Percentiles rank a stretch among this genome's conserved stretches.
Evolutionary conservation across 2,329 filamentous ascomycete genomes (phyloP).

Genomic region (Venturia aucupariae): DNA sequence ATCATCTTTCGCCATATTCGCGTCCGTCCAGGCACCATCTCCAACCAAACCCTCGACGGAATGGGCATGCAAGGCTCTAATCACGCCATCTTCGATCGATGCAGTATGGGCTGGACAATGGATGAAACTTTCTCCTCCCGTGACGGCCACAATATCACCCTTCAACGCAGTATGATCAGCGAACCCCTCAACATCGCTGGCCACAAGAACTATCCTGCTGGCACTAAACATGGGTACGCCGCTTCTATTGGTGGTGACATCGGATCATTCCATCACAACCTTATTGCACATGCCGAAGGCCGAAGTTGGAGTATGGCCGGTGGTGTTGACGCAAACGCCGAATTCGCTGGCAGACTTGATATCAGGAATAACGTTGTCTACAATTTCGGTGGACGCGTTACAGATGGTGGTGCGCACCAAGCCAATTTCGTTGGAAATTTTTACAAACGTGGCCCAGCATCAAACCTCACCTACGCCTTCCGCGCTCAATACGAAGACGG

Average conservation of each 20-base stretch:
- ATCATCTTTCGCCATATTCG: slow-evolving; percentile 47
- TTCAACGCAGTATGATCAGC: slow-evolving; percentile 45
- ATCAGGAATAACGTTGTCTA: slow-evolving; percentile 45
- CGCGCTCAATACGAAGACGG: slow-evolving; percentile 45
- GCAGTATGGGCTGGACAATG: slow-evolving; percentile 46
- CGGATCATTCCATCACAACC: slow-evolving; percentile 36
- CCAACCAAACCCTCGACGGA: slow-evolving; percentile 44
- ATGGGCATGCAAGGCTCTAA: slow-evolving; percentile 44
- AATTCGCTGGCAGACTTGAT: slow-evolving; percentile 48
- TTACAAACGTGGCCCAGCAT: slow-evolving; percentile 46
- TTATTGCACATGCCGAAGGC: slow-evolving; percentile 33
- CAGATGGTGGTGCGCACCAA: slow-evolving; percentile 44
- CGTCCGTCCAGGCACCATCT: slow-evolving; percentile 44
- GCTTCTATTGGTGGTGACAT: slow-evolving; percentile 45
- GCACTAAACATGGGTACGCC: slow-evolving; percentile 24
- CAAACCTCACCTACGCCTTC: slow-evolving; percentile 38
- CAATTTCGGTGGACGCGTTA: slow-evolving; percentile 43
- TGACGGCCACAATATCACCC: slow-evolving; percentile 38
- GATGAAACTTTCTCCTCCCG: slow-evolving; percentile 45
- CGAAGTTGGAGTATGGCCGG: slow-evolving; percentile 34
- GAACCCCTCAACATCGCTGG: slow-evolving; percentile 40
- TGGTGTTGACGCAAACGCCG: slow-evolving; percentile 44
- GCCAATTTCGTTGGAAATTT: slow-evolving; percentile 46
- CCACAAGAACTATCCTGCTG: slow-evolving; percentile 29
- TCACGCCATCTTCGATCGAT: slow-evolving; percentile 49